Conservation (phyloP, 495 filamentous ascomycete species). For the Penicillium soppii region DNA sequence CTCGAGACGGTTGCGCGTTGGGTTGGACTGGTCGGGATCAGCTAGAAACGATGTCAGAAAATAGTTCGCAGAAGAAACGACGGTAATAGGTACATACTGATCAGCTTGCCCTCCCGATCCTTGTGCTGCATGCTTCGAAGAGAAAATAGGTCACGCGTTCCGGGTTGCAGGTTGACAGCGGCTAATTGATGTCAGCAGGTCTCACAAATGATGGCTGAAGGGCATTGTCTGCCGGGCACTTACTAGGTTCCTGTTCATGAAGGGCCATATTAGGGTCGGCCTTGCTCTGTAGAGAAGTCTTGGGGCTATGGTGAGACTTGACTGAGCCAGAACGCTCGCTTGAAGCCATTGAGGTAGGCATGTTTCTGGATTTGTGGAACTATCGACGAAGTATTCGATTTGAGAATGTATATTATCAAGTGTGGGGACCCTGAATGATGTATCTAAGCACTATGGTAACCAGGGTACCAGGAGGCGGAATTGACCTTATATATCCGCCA, state of each 20-base stretch:
- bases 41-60: constrained; percentile 19
- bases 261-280: constrained; percentile 86
- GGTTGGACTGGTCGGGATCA: constrained; percentile 49
- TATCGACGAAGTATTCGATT: neutral
- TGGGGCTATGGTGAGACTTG: constrained; percentile 37
- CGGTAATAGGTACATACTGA: constrained; percentile 55
- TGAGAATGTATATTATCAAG: neutral
- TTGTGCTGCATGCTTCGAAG: constrained; percentile 73
- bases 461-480: neutral
- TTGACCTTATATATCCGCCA: constrained; percentile 1
- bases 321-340: constrained; percentile 30
- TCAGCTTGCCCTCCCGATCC: constrained; percentile 77
- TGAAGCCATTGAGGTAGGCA: constrained; percentile 26
- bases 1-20: constrained; percentile 83
- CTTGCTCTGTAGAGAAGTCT: constrained; percentile 67
- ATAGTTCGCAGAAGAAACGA: constrained; percentile 29
- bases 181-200: constrained; percentile 11
- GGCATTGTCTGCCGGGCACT: constrained; percentile 29
- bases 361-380: constrained; percentile 4
- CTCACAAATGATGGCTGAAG: neutral
- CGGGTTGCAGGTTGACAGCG: constrained; percentile 16
- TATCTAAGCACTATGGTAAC: neutral
- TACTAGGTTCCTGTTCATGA: constrained; percentile 81
- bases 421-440: neutral
- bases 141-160: constrained; percentile 46